These are phyloP conservation scores for Syncephalastrum contaminatum DNA, from an alignment of 371 early-diverging fungal genomes.

Conservation along the genomic window DNA sequence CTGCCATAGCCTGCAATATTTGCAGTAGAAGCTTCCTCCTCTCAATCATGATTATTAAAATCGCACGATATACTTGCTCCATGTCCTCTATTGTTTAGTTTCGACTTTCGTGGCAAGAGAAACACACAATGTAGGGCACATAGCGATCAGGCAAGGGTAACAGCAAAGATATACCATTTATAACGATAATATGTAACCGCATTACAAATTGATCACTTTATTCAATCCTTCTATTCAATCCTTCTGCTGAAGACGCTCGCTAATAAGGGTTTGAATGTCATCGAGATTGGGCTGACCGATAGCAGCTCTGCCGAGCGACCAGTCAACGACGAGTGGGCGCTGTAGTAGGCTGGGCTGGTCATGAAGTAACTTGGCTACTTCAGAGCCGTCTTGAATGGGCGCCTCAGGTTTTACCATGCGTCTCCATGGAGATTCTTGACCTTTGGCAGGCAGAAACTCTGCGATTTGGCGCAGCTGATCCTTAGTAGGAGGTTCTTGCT, in stretches of 20 bases:
- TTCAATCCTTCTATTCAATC: not conserved
- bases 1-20: too few species aligned
- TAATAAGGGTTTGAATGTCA: slow-evolving; percentile 16
- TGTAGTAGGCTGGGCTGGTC: slow-evolving; percentile 12
- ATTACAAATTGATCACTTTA: too few species aligned
- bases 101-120: too few species aligned
- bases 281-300: slow-evolving; percentile 27
- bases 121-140: too few species aligned
- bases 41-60: too few species aligned
- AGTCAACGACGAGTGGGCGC: slow-evolving; percentile 50
- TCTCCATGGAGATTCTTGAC: slow-evolving; percentile 9
- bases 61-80: too few species aligned
- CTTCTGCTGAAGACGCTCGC: slow-evolving; percentile 1
- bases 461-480: slow-evolving; percentile 23
- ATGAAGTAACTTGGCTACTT: slow-evolving; percentile 11
- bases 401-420: slow-evolving; percentile 15
- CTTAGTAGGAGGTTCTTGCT: slow-evolving; percentile 15
- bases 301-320: slow-evolving; percentile 34
- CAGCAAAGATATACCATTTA: too few species aligned
- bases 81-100: too few species aligned
- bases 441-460: slow-evolving; percentile 11
- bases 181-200: too few species aligned
- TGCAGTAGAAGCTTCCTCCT: too few species aligned
- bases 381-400: slow-evolving; percentile 12
- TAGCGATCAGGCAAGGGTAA: too few species aligned